phyloP scores from a whole-genome alignment of 306 rosid species.

The Vicia villosa region DNA sequence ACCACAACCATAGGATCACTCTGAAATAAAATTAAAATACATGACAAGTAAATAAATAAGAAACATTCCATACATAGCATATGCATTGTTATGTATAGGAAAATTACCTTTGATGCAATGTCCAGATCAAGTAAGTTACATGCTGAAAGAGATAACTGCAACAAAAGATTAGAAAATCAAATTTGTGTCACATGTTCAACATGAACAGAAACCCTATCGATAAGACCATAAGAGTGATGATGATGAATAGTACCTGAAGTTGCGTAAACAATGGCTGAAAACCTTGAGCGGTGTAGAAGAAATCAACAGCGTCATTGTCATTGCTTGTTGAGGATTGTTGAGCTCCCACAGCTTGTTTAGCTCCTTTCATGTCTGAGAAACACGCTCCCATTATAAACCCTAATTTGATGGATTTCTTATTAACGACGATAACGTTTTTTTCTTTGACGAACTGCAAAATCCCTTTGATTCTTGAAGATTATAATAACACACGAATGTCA shows the following conservation, averaged over 20 bases:
- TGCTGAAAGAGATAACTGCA: conserved; percentile 77
- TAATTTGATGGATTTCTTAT: background rate
- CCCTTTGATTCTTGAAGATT: background rate
- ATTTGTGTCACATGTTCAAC: too few species aligned
- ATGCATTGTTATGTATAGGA: background rate
- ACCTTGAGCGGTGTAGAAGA: conserved; percentile 58
- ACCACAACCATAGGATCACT: conserved; percentile 87
- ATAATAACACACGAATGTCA: too few species aligned
- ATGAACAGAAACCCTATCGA: too few species aligned
- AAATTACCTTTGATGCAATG: conserved; percentile 51
- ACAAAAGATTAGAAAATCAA: conserved; percentile 33
- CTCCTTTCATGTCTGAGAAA: conserved; percentile 66
- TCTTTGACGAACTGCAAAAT: too few species aligned
- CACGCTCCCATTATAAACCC: conserved; percentile 59
- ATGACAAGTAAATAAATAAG: background rate
- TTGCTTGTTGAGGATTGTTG: background rate
- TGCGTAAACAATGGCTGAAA: conserved; percentile 44
- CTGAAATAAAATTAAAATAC: conserved; percentile 32
- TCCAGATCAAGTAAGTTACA: conserved; percentile 66
- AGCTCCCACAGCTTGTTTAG: conserved; percentile 54
- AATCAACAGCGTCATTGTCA: conserved; percentile 71
- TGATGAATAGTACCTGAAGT: conserved; percentile 50
- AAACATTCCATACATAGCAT: background rate
- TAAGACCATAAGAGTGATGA: too few species aligned
- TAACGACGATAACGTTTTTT: too few species aligned